A percentile compares a stretch with the other conserved stretches of the same genome.
These are phyloP conservation scores for Calonectria multiphialidica DNA, from an alignment of 2,329 filamentous ascomycete genomes.

Conservation along the genomic window DNA sequence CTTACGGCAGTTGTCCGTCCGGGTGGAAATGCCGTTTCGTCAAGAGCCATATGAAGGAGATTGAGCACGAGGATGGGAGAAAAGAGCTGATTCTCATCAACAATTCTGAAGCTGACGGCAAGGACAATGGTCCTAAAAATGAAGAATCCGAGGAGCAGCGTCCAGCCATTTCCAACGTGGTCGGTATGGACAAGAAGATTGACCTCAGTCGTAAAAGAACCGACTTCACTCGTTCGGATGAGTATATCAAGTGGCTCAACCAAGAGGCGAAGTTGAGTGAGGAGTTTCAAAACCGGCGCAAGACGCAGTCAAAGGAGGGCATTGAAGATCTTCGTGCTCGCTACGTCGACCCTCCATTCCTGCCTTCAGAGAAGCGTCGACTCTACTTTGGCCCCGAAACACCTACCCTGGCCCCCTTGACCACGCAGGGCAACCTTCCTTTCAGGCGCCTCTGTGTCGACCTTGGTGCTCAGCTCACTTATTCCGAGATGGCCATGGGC, in stretches of 20 bases:
- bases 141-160: constrained; percentile 63
- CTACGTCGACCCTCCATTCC: constrained; percentile 88
- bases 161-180: constrained; percentile 81
- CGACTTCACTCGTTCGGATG: constrained; percentile 78
- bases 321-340: constrained; percentile 80
- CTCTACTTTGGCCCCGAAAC: constrained; percentile 96
- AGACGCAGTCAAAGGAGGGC: constrained; percentile 57
- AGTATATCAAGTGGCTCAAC: constrained; percentile 83
- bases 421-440: constrained; percentile 95
- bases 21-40: constrained; percentile 98
- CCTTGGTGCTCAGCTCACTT: constrained; percentile 91
- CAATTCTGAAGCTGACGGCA: constrained; percentile 42
- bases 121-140: constrained; percentile 47
- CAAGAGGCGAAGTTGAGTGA: constrained; percentile 62
- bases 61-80: constrained; percentile 81
- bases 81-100: constrained; percentile 81
- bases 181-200: constrained; percentile 78
- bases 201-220: constrained; percentile 80
- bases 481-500: constrained; percentile 98
- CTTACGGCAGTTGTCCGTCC: constrained; percentile 79
- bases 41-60: constrained; percentile 86
- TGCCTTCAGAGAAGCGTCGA: constrained; percentile 91
- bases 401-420: constrained; percentile 91
- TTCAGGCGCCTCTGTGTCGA: constrained; percentile 92
- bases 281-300: constrained; percentile 54